phyloP scores from a whole-genome alignment of 2,329 filamentous ascomycete species.

The Cadophora malorum region DNA sequence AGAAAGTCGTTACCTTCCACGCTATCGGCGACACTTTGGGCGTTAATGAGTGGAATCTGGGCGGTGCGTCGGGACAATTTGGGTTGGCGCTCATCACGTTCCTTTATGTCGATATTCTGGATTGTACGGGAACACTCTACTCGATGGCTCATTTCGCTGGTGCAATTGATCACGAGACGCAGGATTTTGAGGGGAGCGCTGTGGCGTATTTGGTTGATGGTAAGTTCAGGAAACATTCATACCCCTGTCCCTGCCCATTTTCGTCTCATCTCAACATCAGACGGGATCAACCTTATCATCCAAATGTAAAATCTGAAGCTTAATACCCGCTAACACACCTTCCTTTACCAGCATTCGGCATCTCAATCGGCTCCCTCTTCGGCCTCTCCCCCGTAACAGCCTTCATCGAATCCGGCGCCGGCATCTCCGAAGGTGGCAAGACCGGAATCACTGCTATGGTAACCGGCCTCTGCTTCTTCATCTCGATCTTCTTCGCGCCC shows the following conservation, averaged over 20 bases:
- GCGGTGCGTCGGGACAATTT: conserved; percentile 70
- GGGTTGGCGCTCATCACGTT: conserved; percentile 87
- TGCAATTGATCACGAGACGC: conserved; percentile 79
- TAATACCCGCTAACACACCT: neutral
- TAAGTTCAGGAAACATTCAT: neutral
- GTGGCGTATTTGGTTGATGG: conserved; percentile 81
- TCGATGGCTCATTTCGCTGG: conserved; percentile 87
- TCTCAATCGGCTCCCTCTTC: conserved; percentile 80
- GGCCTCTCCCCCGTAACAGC: conserved; percentile 84
- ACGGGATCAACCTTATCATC: neutral
- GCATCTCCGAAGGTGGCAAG: conserved; percentile 85
- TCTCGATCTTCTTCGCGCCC: conserved; percentile 87
- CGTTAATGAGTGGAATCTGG: conserved; percentile 78
- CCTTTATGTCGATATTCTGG: conserved; percentile 88
- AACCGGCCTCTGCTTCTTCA: conserved; percentile 83
- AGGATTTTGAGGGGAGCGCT: conserved; percentile 87
- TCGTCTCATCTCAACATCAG: neutral
- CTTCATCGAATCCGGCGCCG: conserved; percentile 88
- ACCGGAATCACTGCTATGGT: conserved; percentile 82
- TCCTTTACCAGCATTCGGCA: conserved; percentile 62
- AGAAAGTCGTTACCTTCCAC: conserved; percentile 85
- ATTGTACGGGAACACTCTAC: conserved; percentile 85
- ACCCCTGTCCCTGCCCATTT: neutral
- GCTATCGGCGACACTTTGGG: conserved; percentile 72
- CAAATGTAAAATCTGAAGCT: neutral